Percentiles rank a stretch among this genome's conserved stretches.
Conservation (phyloP, 108 stramenopile species). For the Nitzschia sp. region DNA sequence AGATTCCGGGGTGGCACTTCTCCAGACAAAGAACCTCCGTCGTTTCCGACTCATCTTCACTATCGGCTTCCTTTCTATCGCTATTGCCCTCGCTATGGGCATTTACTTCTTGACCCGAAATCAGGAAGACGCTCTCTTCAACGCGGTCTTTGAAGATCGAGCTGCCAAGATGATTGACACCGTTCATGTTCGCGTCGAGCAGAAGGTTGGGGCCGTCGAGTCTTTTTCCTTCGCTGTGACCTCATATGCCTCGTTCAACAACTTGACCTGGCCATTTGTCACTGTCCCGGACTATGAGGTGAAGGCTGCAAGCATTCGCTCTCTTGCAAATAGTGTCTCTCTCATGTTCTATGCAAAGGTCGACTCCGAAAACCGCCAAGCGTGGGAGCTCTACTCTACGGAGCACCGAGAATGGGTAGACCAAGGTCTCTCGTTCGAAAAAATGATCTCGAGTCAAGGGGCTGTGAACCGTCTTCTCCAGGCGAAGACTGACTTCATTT, state of each 20-base stretch:
- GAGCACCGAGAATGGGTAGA: neutral
- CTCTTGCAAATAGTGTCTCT: neutral
- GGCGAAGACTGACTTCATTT: neutral
- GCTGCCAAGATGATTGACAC: constrained; percentile 42
- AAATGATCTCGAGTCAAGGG: neutral
- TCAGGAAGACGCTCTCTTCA: constrained; percentile 32
- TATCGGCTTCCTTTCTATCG: neutral
- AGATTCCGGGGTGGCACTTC: neutral
- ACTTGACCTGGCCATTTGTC: constrained; percentile 50
- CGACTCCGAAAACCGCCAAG: neutral
- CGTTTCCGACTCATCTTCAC: constrained; percentile 1
- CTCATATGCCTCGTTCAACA: constrained; percentile 19
- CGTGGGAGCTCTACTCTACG: constrained; percentile 13
- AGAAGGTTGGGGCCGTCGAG: constrained; percentile 26
- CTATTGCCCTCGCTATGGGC: constrained; percentile 6
- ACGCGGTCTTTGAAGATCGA: constrained; percentile 29
- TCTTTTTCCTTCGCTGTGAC: constrained; percentile 47
- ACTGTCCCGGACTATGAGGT: constrained; percentile 51
- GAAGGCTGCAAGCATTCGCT: constrained; percentile 8
- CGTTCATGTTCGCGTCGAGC: constrained; percentile 40
- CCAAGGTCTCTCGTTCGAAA: neutral
- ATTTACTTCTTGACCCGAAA: constrained; percentile 14
- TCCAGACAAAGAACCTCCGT: neutral
- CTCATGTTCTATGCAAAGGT: constrained; percentile 2
- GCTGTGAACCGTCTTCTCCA: neutral